These are phyloP conservation scores for Mrakia blollopis DNA, from an alignment of 768 basidiomycete genomes.

Conservation along the genomic window DNA sequence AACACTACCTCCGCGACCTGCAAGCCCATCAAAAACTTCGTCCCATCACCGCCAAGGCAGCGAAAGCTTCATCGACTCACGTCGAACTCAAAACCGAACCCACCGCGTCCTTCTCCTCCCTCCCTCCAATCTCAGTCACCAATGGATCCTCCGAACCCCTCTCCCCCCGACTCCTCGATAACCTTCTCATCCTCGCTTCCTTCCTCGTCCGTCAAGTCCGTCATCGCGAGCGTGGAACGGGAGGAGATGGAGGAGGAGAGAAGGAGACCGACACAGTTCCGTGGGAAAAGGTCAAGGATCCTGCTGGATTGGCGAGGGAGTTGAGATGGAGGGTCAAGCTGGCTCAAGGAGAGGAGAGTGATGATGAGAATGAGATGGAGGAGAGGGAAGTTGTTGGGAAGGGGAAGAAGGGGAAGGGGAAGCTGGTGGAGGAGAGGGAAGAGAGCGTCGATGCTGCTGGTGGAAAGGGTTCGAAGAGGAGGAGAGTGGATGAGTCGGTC, in stretches of 20 bases:
- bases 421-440: neutral
- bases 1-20: slow-evolving; percentile 70
- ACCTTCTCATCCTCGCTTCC: slow-evolving; percentile 63
- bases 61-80: neutral
- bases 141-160: slow-evolving; percentile 34
- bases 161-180: slow-evolving; percentile 60
- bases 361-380: slow-evolving; percentile 35
- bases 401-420: neutral
- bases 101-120: neutral
- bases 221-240: slow-evolving; percentile 60
- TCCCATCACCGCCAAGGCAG: slow-evolving; percentile 34
- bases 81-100: slow-evolving; percentile 11
- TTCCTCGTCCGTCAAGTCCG: slow-evolving; percentile 75
- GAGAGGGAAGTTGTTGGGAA: neutral
- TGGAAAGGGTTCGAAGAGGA: neutral
- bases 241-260: slow-evolving; percentile 62
- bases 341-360: slow-evolving; percentile 37
- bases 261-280: slow-evolving; percentile 76
- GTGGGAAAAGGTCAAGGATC: slow-evolving; percentile 72
- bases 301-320: slow-evolving; percentile 72
- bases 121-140: neutral
- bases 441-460: neutral
- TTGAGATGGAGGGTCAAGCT: slow-evolving; percentile 70
- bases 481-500: neutral
- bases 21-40: slow-evolving; percentile 49